phyloP scores from a whole-genome alignment of 352 stramenopile genomes.

The Phytophthora hibernalis region DNA sequence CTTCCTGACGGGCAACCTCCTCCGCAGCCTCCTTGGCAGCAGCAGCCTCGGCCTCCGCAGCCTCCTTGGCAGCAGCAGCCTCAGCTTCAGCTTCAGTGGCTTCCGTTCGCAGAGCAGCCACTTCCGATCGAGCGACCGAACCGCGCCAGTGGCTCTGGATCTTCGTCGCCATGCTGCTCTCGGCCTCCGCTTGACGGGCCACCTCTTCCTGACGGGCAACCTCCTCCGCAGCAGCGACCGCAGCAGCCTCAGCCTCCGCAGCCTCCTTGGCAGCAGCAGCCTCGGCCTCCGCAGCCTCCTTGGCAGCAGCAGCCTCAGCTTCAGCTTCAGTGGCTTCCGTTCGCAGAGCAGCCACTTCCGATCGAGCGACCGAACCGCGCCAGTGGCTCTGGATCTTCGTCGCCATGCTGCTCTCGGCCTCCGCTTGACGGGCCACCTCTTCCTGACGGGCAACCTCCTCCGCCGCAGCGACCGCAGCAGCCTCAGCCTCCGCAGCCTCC shows the following conservation, averaged over 20 bases:
- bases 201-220: slow-evolving; percentile 1
- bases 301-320: not conserved
- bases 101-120: slow-evolving; percentile 1
- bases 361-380: not conserved
- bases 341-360: not conserved
- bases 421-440: not conserved
- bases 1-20: not conserved
- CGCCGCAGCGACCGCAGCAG: not conserved
- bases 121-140: slow-evolving; percentile 13
- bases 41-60: not conserved
- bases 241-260: not conserved
- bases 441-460: not conserved
- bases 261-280: not conserved
- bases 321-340: slow-evolving; percentile 1
- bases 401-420: not conserved
- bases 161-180: slow-evolving; percentile 28
- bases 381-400: slow-evolving; percentile 4
- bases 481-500: not conserved
- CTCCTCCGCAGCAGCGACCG: too few species aligned
- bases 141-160: slow-evolving; percentile 44
- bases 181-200: slow-evolving; percentile 17
- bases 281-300: not conserved
- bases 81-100: not conserved
- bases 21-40: not conserved
- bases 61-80: not conserved